A percentile compares a stretch with the other conserved stretches of the same genome.
phyloP scores from a whole-genome alignment of 768 basidiomycete genomes.

The Boletus rubescentipes region DNA sequence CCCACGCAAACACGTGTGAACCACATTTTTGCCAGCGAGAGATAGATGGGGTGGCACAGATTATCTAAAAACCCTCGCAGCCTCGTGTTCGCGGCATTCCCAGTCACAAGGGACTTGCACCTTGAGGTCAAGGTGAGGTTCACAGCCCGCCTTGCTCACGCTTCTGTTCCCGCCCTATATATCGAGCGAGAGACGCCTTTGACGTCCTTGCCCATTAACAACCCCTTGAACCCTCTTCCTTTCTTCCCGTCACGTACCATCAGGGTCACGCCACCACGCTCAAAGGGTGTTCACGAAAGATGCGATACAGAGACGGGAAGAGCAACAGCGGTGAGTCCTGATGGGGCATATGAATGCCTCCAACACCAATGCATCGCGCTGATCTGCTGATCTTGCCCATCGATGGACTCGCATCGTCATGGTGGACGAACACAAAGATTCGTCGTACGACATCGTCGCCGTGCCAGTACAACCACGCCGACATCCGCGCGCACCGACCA shows the following conservation, averaged over 20 bases:
- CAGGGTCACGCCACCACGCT: background rate
- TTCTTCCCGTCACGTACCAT: background rate
- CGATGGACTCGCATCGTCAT: conserved; percentile 3
- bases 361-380: background rate
- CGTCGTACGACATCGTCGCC: conserved; percentile 33
- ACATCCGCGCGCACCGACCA: conserved; percentile 32
- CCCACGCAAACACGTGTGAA: conserved; percentile 21
- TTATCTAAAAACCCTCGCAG: conserved; percentile 28
- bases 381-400: conserved; percentile 16
- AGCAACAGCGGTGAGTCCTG: conserved; percentile 31
- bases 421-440: conserved; percentile 22
- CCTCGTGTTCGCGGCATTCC: conserved; percentile 28
- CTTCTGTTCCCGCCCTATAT: background rate
- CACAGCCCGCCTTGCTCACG: background rate
- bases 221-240: background rate
- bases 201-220: background rate
- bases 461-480: conserved; percentile 18
- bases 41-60: conserved; percentile 18
- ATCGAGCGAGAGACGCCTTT: background rate
- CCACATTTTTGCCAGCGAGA: conserved; percentile 17
- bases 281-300: background rate
- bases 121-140: conserved; percentile 9
- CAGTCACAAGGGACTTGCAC: conserved; percentile 12
- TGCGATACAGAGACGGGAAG: conserved; percentile 25
- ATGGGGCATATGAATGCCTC: background rate